Base-by-base conservation (phyloP, 768 basidiomycete species). In the Suillus luteus region DNA sequence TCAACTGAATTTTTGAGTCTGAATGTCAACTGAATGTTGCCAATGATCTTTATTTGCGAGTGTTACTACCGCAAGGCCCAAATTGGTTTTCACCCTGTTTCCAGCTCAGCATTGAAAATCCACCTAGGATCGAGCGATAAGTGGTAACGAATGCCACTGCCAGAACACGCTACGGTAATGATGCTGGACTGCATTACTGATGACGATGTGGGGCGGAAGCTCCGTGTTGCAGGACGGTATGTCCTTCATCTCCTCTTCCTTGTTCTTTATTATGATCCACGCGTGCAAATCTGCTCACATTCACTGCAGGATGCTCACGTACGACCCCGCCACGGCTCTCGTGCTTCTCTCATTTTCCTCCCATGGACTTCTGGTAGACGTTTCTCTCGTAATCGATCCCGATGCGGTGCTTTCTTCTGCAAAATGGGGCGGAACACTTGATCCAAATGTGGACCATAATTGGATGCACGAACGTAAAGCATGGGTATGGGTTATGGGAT, bases 211-310 rank as follows among this genome's bases (percentile, higher is more conserved):
- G 84, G 84, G 54, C 76, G 75, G 61, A 89, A 89, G 75, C 66
- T 89, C 65, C 79, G 87, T 62, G 73, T 89, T 55, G 83, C 84
- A 31, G 88, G 86, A 67, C 78, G 84, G 88, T 88, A 73, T 63
- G 82, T 71, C 15, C 55, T 60, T 67, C 55, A 58, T 65, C 64
- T 62, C 55, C 64, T 65, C 54, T 41, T 55, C 65, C 61, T 51
- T 58, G 66, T 63, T 67, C 69, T 60, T 24, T 31, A 37, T 2
- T 17, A 33, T 31, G 31, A 31, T 14, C 65, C 63, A 48, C 65
- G 58, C 48, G 57, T 54, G 51, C 24, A 35, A 51, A 52, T 65
- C 22, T 63, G 35, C 43, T 62, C 62, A 37, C 1, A 38, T 41
- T 54, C 46, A 49, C 62, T 54, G 49, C 68, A 91, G 89, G 69